Evolutionary conservation across 2,329 filamentous ascomycete species (phyloP), one percentile per base, ranked within the genome.

Genomic region (Colletotrichum truncatum): DNA sequence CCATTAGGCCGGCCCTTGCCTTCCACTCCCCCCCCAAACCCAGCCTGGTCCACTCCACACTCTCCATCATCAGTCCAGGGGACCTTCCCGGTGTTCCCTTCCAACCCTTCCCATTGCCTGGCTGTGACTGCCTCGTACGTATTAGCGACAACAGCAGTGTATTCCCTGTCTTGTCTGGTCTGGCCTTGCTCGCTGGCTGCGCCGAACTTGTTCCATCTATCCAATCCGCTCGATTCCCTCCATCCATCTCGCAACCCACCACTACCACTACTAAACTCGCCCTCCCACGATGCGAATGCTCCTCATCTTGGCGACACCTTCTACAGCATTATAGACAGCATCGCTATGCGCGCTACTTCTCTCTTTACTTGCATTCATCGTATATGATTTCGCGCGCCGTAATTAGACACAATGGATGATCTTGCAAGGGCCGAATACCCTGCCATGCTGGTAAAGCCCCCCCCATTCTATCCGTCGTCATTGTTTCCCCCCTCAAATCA

Each of bases 351-450:
- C 61, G 61, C 68, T 57, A 53, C 60, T 63, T 61, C 64, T 66
- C 53, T 57, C 38, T 25, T 61, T 56, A 38, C 34, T 58, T 66
- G 61, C 32, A 66, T 62, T 62, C 45, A 51, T 48, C 56, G 41
- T 62, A 66, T 34, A 58, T 66, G 61, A 62, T 54, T 68, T 59
- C 53, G 55, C 65, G 67, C 60, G 46, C 65, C 28, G 10, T 64
- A 57, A 60, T 64, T 63, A 55, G 63, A 67, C 72, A 79, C 74
- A 74, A 93, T 93, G 89, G 91, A 93, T 66, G 90, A 91, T 74
- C 87, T 95, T 75, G 90, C 92, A 77, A 89, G 94, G 81, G 86
- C 92, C 79, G 95, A 98, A 81, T 98, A 98, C 85, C 94, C 95
- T 78, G 91, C 90, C 72, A 91, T 98, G 88, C 90, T 97, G 90